These are phyloP conservation scores for Lachnellula suecica DNA, from an alignment of 2,329 filamentous ascomycete genomes.

Conservation along the genomic window DNA sequence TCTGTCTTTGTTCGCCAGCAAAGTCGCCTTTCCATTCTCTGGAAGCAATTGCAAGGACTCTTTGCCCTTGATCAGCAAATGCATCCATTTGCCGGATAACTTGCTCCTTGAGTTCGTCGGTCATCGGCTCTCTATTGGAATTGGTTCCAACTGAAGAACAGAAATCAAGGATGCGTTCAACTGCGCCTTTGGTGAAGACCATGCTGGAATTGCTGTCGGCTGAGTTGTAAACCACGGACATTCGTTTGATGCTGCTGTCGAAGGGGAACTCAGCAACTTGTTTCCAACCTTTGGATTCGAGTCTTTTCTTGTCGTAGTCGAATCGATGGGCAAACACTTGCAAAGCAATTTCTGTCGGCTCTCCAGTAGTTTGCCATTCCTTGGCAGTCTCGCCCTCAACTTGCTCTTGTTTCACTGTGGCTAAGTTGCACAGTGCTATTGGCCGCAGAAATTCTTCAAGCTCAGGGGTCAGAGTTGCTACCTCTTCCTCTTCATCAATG, in stretches of 20 bases:
- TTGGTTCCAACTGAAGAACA: slow-evolving; percentile 47
- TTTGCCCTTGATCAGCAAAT: slow-evolving; percentile 56
- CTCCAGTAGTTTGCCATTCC: slow-evolving; percentile 58
- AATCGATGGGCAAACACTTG: slow-evolving; percentile 66
- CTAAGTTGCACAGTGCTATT: slow-evolving; percentile 57
- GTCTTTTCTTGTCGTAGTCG: slow-evolving; percentile 43
- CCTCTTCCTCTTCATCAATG: slow-evolving; percentile 17
- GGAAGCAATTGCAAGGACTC: slow-evolving; percentile 57
- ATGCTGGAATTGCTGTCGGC: slow-evolving; percentile 30
- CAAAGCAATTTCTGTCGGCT: slow-evolving; percentile 66
- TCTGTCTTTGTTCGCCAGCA: slow-evolving; percentile 12
- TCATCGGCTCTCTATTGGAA: slow-evolving; percentile 40
- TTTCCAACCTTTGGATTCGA: slow-evolving; percentile 44
- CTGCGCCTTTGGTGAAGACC: slow-evolving; percentile 62
- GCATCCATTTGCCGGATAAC: slow-evolving; percentile 55
- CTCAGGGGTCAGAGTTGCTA: slow-evolving; percentile 38
- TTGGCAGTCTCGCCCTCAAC: slow-evolving; percentile 36
- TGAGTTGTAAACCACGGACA: slow-evolving; percentile 59
- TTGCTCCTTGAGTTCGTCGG: slow-evolving; percentile 39
- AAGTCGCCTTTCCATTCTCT: slow-evolving; percentile 28
- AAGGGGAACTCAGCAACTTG: slow-evolving; percentile 63
- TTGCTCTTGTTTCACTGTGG: slow-evolving; percentile 44
- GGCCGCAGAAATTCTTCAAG: slow-evolving; percentile 52
- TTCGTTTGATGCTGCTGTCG: slow-evolving; percentile 63
- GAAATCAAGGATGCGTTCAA: slow-evolving; percentile 58